phyloP scores from a whole-genome alignment of 2,329 filamentous ascomycete species.

The Epicoccum sorghinum region DNA sequence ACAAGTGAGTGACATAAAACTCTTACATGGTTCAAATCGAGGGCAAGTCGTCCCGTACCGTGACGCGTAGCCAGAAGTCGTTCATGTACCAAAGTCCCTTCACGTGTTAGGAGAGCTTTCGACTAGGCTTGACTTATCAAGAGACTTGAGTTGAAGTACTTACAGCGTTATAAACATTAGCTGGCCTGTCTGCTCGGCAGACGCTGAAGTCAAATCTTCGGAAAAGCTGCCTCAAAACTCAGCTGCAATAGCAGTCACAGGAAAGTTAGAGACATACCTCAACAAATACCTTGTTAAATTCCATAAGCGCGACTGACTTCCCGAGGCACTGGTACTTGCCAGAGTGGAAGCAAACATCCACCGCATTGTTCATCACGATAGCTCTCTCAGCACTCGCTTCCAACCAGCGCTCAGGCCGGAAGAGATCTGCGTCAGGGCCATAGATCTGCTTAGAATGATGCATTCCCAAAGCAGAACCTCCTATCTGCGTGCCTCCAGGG shows the following conservation, averaged over 20 bases:
- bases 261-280: background rate
- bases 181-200: background rate
- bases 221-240: background rate
- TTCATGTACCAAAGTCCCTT: background rate
- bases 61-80: background rate
- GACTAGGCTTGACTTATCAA: too few relatives aligned
- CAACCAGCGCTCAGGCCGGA: conserved; percentile 37
- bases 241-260: background rate
- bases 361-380: conserved; percentile 61
- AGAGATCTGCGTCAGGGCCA: conserved; percentile 64
- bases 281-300: background rate
- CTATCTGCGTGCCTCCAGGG: conserved; percentile 7
- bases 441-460: conserved; percentile 60
- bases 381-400: conserved; percentile 46
- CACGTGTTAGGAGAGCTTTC: too few relatives aligned
- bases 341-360: conserved; percentile 28
- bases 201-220: background rate
- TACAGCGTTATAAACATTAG: background rate
- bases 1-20: too few relatives aligned
- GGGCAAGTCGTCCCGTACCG: background rate
- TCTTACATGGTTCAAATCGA: too few relatives aligned
- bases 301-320: background rate
- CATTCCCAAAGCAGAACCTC: background rate
- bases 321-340: conserved; percentile 20
- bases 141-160: background rate